Percentiles rank a stretch among this genome's conserved stretches.
These are phyloP conservation scores for Hypomontagnella monticulosa DNA, from an alignment of 495 filamentous ascomycete genomes.

Conservation along the genomic window DNA sequence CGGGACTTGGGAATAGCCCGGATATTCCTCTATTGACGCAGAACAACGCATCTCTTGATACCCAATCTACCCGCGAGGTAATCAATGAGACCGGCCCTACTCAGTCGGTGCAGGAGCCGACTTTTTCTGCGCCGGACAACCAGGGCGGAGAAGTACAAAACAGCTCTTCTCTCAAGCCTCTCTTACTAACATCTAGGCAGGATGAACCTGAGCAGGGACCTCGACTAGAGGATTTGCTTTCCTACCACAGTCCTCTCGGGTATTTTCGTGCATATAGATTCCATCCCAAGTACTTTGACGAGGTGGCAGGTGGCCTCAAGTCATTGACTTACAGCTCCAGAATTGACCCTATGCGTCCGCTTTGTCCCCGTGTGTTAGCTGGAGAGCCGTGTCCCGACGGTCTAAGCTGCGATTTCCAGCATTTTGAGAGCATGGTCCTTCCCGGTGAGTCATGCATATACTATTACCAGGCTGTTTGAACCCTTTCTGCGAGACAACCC, in stretches of 20 bases:
- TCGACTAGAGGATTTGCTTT: constrained; percentile 55
- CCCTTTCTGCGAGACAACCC: constrained; percentile 43
- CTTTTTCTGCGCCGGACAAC: constrained; percentile 12
- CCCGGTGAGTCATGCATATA: constrained; percentile 73
- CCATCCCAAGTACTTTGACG: constrained; percentile 75
- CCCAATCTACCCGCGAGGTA: constrained; percentile 17
- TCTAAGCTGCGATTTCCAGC: constrained; percentile 75
- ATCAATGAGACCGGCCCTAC: constrained; percentile 20
- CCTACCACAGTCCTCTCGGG: constrained; percentile 85
- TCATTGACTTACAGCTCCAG: constrained; percentile 93
- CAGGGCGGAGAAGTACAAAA: constrained; percentile 45
- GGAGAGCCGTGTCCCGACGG: constrained; percentile 81
- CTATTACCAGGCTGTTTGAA: constrained; percentile 19
- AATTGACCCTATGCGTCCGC: constrained; percentile 74
- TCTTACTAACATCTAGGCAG: constrained; percentile 45
- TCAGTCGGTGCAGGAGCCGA: constrained; percentile 9
- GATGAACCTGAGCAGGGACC: constrained; percentile 30
- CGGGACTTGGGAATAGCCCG: constrained; percentile 1
- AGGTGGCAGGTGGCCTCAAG: constrained; percentile 78
- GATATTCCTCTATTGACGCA: constrained; percentile 6
- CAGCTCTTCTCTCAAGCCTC: constrained; percentile 43
- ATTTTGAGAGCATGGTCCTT: constrained; percentile 78
- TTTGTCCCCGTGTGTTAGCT: constrained; percentile 79
- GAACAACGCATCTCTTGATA: constrained; percentile 1
- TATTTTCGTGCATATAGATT: constrained; percentile 89